Evolutionary conservation across 352 stramenopile genomes (phyloP).

Genomic region (Plasmopara viticola): DNA sequence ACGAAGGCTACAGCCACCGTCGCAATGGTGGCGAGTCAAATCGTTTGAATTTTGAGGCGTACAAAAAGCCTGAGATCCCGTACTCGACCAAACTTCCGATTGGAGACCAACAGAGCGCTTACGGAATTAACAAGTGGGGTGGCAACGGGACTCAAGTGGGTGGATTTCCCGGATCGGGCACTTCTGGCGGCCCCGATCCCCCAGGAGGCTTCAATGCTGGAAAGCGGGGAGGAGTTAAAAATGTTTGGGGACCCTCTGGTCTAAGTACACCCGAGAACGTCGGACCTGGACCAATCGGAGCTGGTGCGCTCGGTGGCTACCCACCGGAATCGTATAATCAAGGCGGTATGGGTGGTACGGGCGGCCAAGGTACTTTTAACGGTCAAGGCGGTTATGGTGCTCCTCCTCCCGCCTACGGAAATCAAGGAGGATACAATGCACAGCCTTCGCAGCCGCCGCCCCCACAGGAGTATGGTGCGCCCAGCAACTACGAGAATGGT

Average conservation of each 20-base stretch:
- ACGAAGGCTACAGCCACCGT: constrained; percentile 74
- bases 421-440: constrained; percentile 28
- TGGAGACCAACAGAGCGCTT: constrained; percentile 43
- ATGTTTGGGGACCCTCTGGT: constrained; percentile 80
- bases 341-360: constrained; percentile 13
- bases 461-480: constrained; percentile 38
- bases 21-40: constrained; percentile 42
- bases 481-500: constrained; percentile 41
- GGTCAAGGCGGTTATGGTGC: constrained; percentile 33
- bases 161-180: constrained; percentile 24
- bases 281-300: constrained; percentile 10
- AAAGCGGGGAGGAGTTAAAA: constrained; percentile 64
- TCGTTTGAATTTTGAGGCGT: constrained; percentile 83
- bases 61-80: constrained; percentile 87
- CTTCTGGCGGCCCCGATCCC: constrained; percentile 27
- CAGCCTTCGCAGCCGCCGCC: constrained; percentile 24
- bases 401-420: constrained; percentile 31
- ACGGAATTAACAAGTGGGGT: constrained; percentile 60
- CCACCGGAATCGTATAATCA: constrained; percentile 37
- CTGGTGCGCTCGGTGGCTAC: constrained; percentile 24
- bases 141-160: constrained; percentile 21
- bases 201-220: constrained; percentile 33
- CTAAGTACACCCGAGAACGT: constrained; percentile 55
- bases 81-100: constrained; percentile 72
- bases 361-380: constrained; percentile 26